A percentile compares a stretch with the other conserved stretches of the same genome.
Evolutionary conservation across 2,329 filamentous ascomycete genomes (phyloP).

Genomic region (Berkeleyomyces rouxiae): DNA sequence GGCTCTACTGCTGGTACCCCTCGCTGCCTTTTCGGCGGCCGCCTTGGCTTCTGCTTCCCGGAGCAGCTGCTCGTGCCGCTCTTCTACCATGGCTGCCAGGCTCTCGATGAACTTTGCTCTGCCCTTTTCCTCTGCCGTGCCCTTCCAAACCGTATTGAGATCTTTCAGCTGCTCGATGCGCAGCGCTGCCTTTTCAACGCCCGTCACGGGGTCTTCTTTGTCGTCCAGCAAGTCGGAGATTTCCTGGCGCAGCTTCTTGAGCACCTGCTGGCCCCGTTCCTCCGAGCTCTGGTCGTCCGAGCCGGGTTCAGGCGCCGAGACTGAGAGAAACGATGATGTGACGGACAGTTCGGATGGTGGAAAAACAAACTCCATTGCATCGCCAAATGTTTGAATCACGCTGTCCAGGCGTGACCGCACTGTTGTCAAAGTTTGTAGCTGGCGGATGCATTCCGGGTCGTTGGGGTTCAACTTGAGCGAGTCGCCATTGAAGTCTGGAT

Average conservation of each 20-base stretch:
- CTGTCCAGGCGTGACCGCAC: constrained; percentile 73
- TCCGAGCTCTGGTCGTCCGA: constrained; percentile 50
- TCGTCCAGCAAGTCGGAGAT: constrained; percentile 48
- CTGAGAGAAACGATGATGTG: constrained; percentile 72
- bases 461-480: constrained; percentile 5
- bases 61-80: constrained; percentile 40
- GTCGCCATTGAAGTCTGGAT: constrained; percentile 10
- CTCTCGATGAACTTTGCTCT: constrained; percentile 66
- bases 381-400: constrained; percentile 81
- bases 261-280: constrained; percentile 73
- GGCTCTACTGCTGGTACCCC: constrained; percentile 17
- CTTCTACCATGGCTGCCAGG: constrained; percentile 68
- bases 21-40: constrained; percentile 22
- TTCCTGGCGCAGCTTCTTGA: constrained; percentile 52
- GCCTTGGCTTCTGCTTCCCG: constrained; percentile 32
- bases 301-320: constrained; percentile 67
- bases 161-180: constrained; percentile 64
- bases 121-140: constrained; percentile 88
- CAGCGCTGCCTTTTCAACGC: constrained; percentile 55
- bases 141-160: constrained; percentile 72
- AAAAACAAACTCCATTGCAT: constrained; percentile 89
- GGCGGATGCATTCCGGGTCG: constrained; percentile 54
- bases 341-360: constrained; percentile 76
- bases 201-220: constrained; percentile 41
- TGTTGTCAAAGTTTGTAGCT: constrained; percentile 65